Conservation (phyloP, 2,329 filamentous ascomycete genomes). For the Sporothrix pseudoabietina region DNA sequence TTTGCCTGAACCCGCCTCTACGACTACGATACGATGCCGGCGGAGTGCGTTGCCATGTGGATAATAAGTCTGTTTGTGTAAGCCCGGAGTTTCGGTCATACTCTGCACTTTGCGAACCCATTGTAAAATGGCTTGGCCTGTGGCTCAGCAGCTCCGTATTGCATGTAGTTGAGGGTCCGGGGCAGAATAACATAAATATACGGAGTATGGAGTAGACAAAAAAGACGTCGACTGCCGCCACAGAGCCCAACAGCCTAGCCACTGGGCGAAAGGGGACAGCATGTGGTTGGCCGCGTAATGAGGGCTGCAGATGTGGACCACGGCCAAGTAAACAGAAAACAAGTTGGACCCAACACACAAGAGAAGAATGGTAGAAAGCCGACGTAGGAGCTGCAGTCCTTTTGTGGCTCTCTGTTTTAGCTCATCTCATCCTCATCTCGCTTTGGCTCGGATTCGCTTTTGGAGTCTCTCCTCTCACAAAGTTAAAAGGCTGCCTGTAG, state of each 20-base stretch:
- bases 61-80: background rate
- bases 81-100: conserved; percentile 12
- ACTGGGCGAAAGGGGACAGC: background rate
- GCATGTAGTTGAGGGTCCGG: background rate
- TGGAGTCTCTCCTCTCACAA: background rate
- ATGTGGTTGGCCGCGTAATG: conserved; percentile 17
- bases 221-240: background rate
- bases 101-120: no score
- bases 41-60: background rate
- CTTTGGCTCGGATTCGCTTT: background rate
- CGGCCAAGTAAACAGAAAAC: background rate
- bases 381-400: background rate
- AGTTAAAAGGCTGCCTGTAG: conserved; percentile 15
- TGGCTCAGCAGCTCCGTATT: conserved; percentile 12
- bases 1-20: background rate
- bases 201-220: background rate
- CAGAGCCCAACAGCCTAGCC: background rate
- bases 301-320: conserved; percentile 17
- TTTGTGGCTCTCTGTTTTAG: background rate
- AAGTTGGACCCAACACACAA: background rate
- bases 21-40: background rate
- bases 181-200: background rate
- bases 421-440: background rate
- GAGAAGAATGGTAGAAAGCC: background rate
- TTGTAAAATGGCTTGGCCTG: conserved; percentile 1